Evolutionary conservation across 495 filamentous ascomycete genomes (phyloP), one percentile per base, ranked within the genome.

Genomic region (Xylaria venustula): DNA sequence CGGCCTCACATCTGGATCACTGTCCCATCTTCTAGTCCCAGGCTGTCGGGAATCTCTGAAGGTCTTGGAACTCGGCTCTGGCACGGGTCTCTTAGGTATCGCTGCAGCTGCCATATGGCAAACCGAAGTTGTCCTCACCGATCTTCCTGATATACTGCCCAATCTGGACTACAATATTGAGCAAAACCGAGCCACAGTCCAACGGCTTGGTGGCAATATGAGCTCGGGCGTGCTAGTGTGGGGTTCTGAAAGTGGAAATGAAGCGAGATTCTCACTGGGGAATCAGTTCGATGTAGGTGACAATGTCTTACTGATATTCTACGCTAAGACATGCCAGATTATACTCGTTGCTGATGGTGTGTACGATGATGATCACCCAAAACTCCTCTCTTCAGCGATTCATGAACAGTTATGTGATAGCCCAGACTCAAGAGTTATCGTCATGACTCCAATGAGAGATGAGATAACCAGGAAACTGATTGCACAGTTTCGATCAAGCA

Each of bases 61-160:
- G 19, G 73, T 83, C 8, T 77, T 89, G 4, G 87, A 89, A 64
- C 77, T 89, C 3, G 87, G 87, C 4, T 80, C 87, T 2, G 87
- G 87, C 0, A 89, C 87, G 0, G 87, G 87, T 4, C 75, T 89
- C 12, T 74, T 89, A 9, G 87, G 87, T 1, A 67, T 85, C 23
- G 75, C 79, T 9, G 73, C 79, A 0, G 74, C 79, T 22, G 75
- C 69, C 15, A 67, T 77, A 20, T 81, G 77, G 77, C 58, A 68
- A 41, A 51, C 72, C 0, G 62, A 65, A 23, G 78, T 81, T n/a
- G 54, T 69, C 19, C 71, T 82, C n/a, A 82, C 72, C 42, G 79
- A 82, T 41, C 69, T 82, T 14, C 76, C 76, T 12, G 57, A 45
- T 26, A 82, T 82, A 36, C 61, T 80, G 45, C 67, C 77, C 12